These are phyloP conservation scores for Metschnikowia borealis DNA, from an alignment of 805 yeast species.

Conservation along the genomic window DNA sequence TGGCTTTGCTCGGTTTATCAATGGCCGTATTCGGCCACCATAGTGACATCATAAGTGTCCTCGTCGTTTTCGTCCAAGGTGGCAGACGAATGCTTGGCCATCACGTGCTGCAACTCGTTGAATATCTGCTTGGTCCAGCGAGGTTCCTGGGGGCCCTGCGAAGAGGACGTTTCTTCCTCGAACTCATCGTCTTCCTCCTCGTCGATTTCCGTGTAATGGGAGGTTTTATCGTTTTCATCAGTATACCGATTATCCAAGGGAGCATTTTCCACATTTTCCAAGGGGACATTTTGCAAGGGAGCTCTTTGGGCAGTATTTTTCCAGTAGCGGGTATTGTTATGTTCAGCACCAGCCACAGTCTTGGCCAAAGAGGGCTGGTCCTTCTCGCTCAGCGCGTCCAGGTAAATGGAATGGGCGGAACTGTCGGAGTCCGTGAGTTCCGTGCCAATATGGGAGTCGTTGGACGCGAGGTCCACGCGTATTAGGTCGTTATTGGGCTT, in stretches of 20 bases:
- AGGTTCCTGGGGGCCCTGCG: slow-evolving; percentile 52
- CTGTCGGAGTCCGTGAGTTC: slow-evolving; percentile 15
- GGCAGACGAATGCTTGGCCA: slow-evolving; percentile 45
- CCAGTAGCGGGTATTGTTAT: background rate
- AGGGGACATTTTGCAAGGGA: too few species aligned
- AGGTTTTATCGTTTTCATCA: background rate
- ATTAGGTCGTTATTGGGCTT: slow-evolving; percentile 15
- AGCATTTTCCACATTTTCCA: too few species aligned
- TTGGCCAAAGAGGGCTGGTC: background rate
- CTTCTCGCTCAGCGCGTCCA: slow-evolving; percentile 13
- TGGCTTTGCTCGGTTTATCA: too few species aligned
- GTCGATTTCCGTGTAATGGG: slow-evolving; percentile 1
- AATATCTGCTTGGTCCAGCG: slow-evolving; percentile 47
- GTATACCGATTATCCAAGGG: too few species aligned
- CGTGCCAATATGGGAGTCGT: slow-evolving; percentile 5
- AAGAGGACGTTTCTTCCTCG: slow-evolving; percentile 11
- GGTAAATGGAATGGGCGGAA: slow-evolving; percentile 9
- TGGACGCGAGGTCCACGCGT: slow-evolving; percentile 17
- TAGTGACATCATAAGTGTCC: slow-evolving; percentile 76
- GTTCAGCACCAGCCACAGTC: slow-evolving; percentile 1
- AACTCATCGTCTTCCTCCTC: slow-evolving; percentile 25
- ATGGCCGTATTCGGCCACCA: slow-evolving; percentile 84
- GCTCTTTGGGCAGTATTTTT: too few species aligned
- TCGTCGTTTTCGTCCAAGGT: slow-evolving; percentile 70
- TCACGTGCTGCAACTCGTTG: slow-evolving; percentile 49